Evolutionary conservation across 2,329 filamentous ascomycete species (phyloP), one percentile per base, ranked within the genome.

Genomic region (Cladobotryum mycophilum): DNA sequence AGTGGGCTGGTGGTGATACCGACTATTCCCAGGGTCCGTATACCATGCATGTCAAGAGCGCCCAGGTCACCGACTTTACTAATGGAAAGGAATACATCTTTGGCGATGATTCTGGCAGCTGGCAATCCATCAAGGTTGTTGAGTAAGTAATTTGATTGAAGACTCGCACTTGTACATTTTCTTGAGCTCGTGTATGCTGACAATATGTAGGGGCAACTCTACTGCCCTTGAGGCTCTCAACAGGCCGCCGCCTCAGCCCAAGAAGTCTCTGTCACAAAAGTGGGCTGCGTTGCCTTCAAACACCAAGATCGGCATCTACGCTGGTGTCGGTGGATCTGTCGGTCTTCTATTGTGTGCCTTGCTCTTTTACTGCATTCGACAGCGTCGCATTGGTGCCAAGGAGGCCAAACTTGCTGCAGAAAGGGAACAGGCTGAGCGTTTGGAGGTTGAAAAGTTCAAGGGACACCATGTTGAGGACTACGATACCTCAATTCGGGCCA

Each of bases 41-140:
- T 71, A 82, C 76, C 59, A 91, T 91, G 87, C 82, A 80, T 53
- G 78, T 92, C 56, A 80, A 87, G 73, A 80, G 75, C 30, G 72
- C 72, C 12, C 64, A 63, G 15, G 65, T 81, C 2, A 70, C 81
- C 48, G 80, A 84, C 58, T 81, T 79, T 68, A 80, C 78, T 61
- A 78, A 74, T 45, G 80, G 82, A 51, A 80, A 80, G 58, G 78
- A 81, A 58, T 91, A 90, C 63, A 67, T 76, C 42, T 90, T 81
- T 59, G 73, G 74, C 22, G 85, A 87, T 61, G 70, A 70, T 37
- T 72, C 75, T 1, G 86, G 86, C 47, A 71, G 68, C 48, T 86
- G 74, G 72, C 60, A 84, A 60, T 86, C 82, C 69, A 86, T 88
- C 64, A 73, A 84, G 57, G 65, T 77, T 33, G 66, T 70, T 49